Conservation (phyloP, 1,139 yeast genomes). For the Hemisphaericaspora xylofermentans region DNA sequence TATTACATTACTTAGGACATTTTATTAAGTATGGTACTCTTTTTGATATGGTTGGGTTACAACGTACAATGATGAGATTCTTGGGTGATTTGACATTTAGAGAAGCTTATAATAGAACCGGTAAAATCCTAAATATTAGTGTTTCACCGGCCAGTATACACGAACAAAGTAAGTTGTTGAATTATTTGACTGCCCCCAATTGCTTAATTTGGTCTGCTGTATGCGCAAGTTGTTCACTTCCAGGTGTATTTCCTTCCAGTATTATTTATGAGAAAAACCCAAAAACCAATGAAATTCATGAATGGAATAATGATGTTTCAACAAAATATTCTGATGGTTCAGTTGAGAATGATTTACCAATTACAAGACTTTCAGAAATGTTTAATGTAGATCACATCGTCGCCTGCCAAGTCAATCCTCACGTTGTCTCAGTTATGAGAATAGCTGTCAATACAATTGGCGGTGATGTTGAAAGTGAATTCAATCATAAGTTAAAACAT, state of each 20-base stretch:
- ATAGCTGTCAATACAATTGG: conserved; percentile 67
- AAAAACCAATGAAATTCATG: conserved; percentile 61
- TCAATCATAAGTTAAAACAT: conserved; percentile 48
- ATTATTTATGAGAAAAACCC: conserved; percentile 83
- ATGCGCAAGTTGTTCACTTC: conserved; percentile 93
- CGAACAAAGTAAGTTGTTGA: conserved; percentile 52
- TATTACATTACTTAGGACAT: conserved; percentile 42
- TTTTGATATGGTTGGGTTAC: conserved; percentile 74
- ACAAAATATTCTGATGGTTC: conserved; percentile 92
- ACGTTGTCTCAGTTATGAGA: conserved; percentile 82
- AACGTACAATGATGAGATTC: conserved; percentile 70
- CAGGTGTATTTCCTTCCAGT: conserved; percentile 85
- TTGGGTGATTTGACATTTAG: conserved; percentile 84
- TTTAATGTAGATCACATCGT: conserved; percentile 95
- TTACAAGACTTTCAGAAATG: conserved; percentile 87
- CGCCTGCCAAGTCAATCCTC: conserved; percentile 97
- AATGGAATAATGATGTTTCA: conserved; percentile 81
- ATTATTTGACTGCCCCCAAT: conserved; percentile 50
- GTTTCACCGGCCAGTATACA: conserved; percentile 61
- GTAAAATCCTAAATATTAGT: conserved; percentile 55
- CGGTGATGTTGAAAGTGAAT: conserved; percentile 65
- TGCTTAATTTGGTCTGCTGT: conserved; percentile 79
- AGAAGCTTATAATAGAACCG: conserved; percentile 61
- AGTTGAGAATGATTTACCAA: conserved; percentile 91
- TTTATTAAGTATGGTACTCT: conserved; percentile 81